Conservation (phyloP, 108 stramenopile species). For the Skeletonema potamos region DNA sequence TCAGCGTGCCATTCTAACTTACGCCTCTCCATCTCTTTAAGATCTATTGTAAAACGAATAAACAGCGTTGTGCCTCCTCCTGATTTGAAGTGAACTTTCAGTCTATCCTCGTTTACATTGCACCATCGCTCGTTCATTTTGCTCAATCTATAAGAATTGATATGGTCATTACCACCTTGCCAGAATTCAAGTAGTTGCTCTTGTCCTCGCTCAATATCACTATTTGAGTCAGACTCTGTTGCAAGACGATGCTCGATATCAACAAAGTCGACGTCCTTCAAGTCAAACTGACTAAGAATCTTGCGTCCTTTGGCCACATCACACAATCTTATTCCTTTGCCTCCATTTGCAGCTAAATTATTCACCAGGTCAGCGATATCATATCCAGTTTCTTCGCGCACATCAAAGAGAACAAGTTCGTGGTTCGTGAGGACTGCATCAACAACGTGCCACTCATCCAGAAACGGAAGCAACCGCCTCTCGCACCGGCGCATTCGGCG, state of each 20-base stretch:
- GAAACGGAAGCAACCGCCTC: constrained; percentile 64
- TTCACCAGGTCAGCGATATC: not conserved
- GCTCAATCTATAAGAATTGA: constrained; percentile 11
- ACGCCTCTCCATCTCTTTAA: constrained; percentile 56
- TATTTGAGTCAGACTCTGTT: constrained; percentile 4
- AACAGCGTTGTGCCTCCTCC: constrained; percentile 48
- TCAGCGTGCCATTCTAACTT: constrained; percentile 8
- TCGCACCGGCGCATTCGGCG: constrained; percentile 88
- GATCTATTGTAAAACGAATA: constrained; percentile 73
- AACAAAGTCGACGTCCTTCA: constrained; percentile 61
- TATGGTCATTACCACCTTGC: constrained; percentile 17
- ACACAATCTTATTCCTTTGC: constrained; percentile 70
- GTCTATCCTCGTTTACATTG: constrained; percentile 61
- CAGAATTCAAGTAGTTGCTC: constrained; percentile 32
- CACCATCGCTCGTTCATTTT: constrained; percentile 56
- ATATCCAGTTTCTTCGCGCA: constrained; percentile 9
- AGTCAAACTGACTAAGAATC: constrained; percentile 62
- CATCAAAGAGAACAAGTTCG: constrained; percentile 78
- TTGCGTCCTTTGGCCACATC: constrained; percentile 75
- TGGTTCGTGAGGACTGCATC: constrained; percentile 83
- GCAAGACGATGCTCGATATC: constrained; percentile 55
- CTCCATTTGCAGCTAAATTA: constrained; percentile 58
- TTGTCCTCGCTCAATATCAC: constrained; percentile 28
- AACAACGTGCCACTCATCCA: constrained; percentile 71
- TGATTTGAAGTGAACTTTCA: constrained; percentile 56